Evolutionary conservation across 768 basidiomycete genomes (phyloP), one percentile per base, ranked within the genome.

Genomic region (Royoungia palumana): DNA sequence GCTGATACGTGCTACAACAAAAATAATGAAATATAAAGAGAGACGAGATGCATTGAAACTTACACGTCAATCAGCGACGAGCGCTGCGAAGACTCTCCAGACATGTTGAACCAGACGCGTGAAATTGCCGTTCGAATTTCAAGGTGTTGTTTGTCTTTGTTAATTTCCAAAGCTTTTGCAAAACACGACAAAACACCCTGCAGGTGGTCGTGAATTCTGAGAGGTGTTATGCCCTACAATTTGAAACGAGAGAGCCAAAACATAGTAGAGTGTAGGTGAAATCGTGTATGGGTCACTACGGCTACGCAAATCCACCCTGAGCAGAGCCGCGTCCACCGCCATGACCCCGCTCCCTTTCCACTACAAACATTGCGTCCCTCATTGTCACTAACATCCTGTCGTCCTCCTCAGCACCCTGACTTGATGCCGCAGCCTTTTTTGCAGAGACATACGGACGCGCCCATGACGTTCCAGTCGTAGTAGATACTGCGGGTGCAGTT

Each of bases 351-450:
- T 93, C 89, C 58, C 81, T 85, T 64, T 89, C 86, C 47, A 94
- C 73, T 11, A 89, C 89, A 65, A 93, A 94, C 75, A 94, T 75
- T 3, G 89, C 85, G 69, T 94, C 92, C 32, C 82, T 72, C 70
- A 91, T 71, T 3, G 85, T 89, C 43, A 94, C 72, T 17, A 74
- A 53, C 44, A 75, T 76, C 54, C 82, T 73, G 19, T 71, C 72
- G 45, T 87, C 84, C 37, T 85, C 81, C 57, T 83, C 83, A 6
- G 70, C 63, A 6, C 62, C 53, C 24, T 68, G 64, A 17, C 67
- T 60, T n/a, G 73, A 56, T 25, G 69, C 35, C 9, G 57, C 39
- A 11, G 68, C 44, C 6, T 79, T 85, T 59, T 75, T 83, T 21
- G 75, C 70, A 4, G 80, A 70, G 4, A 85, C 73, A 55, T 88